phyloP scores from a whole-genome alignment of 1,139 yeast species.

The Hemisphaericaspora lyxosophila region DNA sequence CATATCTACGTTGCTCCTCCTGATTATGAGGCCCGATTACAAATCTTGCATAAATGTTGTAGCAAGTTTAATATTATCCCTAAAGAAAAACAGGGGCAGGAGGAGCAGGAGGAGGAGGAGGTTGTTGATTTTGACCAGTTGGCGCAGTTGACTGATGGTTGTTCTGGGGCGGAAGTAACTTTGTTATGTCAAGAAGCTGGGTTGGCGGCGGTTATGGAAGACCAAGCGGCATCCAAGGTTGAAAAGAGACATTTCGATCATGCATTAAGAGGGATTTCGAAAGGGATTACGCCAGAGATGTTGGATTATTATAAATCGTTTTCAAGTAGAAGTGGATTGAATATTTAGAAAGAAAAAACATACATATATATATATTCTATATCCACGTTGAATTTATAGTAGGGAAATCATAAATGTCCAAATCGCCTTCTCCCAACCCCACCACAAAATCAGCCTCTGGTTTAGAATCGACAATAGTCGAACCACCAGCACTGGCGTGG shows the following conservation, averaged over 20 bases:
- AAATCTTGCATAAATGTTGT: conserved; percentile 70
- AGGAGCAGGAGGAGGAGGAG: too few species aligned
- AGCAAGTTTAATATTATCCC: conserved; percentile 51
- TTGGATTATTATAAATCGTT: conserved; percentile 69
- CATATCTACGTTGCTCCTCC: conserved; percentile 94
- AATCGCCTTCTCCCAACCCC: conserved; percentile 13
- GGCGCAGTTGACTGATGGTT: conserved; percentile 78
- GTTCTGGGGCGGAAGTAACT: conserved; percentile 96
- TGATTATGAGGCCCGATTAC: conserved; percentile 71
- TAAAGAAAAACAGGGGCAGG: too few species aligned
- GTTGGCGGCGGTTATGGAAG: conserved; percentile 82
- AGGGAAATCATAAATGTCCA: conserved; percentile 11
- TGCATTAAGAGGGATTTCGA: conserved; percentile 66
- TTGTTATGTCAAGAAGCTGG: conserved; percentile 95
- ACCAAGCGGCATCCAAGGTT: conserved; percentile 55
- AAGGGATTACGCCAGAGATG: conserved; percentile 85
- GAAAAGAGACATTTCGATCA: conserved; percentile 63
- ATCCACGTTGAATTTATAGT: conserved; percentile 9
- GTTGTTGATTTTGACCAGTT: conserved; percentile 46
- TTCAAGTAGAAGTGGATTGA: conserved; percentile 46
- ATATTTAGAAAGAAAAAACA: conserved; percentile 17
- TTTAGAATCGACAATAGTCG: conserved; percentile 7
- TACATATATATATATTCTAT: background rate
- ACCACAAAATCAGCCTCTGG: conserved; percentile 13
- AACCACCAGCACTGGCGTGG: conserved; percentile 6